Percentiles rank a stretch among this genome's conserved stretches.
phyloP scores from a whole-genome alignment of 345 rosid species.

The Salix dunnii region DNA sequence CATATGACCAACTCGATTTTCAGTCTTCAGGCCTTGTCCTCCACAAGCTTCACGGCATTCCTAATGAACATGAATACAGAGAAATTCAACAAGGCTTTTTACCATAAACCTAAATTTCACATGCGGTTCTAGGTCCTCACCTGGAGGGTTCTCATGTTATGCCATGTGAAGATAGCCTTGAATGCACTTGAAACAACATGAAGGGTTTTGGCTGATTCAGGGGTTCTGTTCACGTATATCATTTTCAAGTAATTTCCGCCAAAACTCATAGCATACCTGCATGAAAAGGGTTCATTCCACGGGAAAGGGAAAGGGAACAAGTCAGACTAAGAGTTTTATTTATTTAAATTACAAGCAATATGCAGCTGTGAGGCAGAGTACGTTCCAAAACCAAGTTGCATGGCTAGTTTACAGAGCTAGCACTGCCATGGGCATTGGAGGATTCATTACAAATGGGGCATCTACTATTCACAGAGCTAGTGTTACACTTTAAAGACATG shows the following conservation, averaged over 20 bases:
- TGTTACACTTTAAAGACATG: not conserved
- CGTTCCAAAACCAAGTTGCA: not conserved
- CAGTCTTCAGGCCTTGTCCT: slow-evolving; percentile 92
- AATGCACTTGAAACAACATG: slow-evolving; percentile 83
- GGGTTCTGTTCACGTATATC: slow-evolving; percentile 71
- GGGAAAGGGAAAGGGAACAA: not conserved
- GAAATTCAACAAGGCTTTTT: not conserved
- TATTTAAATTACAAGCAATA: not conserved
- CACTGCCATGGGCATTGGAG: not conserved
- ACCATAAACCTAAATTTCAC: not conserved
- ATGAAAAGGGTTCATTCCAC: slow-evolving; percentile 3
- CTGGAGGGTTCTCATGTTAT: slow-evolving; percentile 94
- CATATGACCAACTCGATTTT: slow-evolving; percentile 78
- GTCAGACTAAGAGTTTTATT: not conserved
- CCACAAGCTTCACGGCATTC: slow-evolving; percentile 99
- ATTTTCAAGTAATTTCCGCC: slow-evolving; percentile 77
- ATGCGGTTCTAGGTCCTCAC: slow-evolving; percentile 31
- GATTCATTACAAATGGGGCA: no score
- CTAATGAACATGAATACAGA: slow-evolving; percentile 27
- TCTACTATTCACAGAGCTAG: not conserved
- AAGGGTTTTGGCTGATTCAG: slow-evolving; percentile 64
- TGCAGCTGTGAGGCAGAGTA: not conserved
- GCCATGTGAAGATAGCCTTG: slow-evolving; percentile 81
- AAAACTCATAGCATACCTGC: slow-evolving; percentile 79
- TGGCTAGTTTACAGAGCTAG: not conserved